Conservation (phyloP, 2,329 filamentous ascomycete genomes). For the Calonectria montana region DNA sequence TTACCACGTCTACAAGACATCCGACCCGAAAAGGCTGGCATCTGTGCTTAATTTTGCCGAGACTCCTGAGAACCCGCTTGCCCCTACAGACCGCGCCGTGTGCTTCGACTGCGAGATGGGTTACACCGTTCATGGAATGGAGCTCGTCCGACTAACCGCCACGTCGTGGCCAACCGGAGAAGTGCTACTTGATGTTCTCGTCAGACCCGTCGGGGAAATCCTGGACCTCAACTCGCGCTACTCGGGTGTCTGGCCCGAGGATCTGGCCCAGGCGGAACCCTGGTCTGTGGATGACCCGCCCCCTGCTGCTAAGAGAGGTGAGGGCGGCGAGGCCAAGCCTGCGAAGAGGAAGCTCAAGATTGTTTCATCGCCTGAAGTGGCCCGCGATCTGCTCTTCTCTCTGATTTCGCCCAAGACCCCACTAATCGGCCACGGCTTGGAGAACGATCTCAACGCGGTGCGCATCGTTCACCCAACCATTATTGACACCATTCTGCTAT, state of each 20-base stretch:
- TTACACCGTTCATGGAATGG: conserved; percentile 88
- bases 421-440: conserved; percentile 90
- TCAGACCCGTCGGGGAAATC: conserved; percentile 84
- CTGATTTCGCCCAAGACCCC: conserved; percentile 82
- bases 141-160: conserved; percentile 90
- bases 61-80: conserved; percentile 75
- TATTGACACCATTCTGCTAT: conserved; percentile 88
- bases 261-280: conserved; percentile 75
- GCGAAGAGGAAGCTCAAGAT: conserved; percentile 69
- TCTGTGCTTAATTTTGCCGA: conserved; percentile 81
- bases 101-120: conserved; percentile 98
- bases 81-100: conserved; percentile 70
- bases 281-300: conserved; percentile 52
- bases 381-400: conserved; percentile 81
- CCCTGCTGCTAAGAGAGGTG: conserved; percentile 41
- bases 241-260: conserved; percentile 85
- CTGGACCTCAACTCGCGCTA: conserved; percentile 93
- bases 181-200: conserved; percentile 83
- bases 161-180: conserved; percentile 86
- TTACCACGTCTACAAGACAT: conserved; percentile 90
- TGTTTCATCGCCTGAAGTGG: conserved; percentile 78
- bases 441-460: conserved; percentile 91
- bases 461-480: conserved; percentile 87
- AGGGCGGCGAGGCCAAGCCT: conserved; percentile 43
- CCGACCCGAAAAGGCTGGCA: conserved; percentile 80